Percentiles rank a stretch among this genome's conserved stretches.
These are phyloP conservation scores for Lentinula lateritia DNA, from an alignment of 768 basidiomycete genomes.

Conservation along the genomic window DNA sequence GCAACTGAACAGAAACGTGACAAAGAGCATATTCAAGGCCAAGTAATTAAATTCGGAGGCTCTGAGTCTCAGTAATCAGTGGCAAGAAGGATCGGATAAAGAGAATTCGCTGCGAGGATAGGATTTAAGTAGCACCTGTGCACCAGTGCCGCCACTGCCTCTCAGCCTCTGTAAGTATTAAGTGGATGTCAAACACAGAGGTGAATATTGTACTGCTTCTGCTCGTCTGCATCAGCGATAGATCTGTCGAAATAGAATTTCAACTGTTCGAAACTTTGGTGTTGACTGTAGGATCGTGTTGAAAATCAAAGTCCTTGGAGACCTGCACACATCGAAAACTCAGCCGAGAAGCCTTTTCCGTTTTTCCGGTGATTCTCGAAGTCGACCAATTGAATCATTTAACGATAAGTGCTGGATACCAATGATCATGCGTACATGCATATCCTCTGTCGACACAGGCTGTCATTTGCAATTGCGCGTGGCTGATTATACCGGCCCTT, in stretches of 20 bases:
- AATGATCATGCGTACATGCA: no score
- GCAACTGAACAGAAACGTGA: conserved; percentile 1
- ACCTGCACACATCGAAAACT: background rate
- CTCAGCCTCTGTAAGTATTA: background rate
- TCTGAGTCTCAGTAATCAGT: background rate
- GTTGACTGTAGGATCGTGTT: background rate
- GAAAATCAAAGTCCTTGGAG: background rate
- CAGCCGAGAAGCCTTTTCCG: background rate
- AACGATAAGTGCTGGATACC: no score
- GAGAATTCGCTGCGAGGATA: background rate
- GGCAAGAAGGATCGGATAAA: background rate
- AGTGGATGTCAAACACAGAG: background rate
- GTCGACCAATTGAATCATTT: background rate
- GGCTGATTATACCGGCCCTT: no score
- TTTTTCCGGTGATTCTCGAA: background rate
- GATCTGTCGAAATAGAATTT: background rate
- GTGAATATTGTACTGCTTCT: background rate
- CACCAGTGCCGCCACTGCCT: background rate
- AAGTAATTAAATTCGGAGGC: background rate
- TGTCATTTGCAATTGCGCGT: no score
- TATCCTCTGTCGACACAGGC: no score
- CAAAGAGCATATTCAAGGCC: background rate
- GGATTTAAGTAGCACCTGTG: background rate
- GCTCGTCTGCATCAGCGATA: background rate
- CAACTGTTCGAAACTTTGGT: background rate